A percentile compares a stretch with the other conserved stretches of the same genome.
These are phyloP conservation scores for Trametes versicolor DNA, from an alignment of 1,284 basidiomycete species.

Conservation along the genomic window DNA sequence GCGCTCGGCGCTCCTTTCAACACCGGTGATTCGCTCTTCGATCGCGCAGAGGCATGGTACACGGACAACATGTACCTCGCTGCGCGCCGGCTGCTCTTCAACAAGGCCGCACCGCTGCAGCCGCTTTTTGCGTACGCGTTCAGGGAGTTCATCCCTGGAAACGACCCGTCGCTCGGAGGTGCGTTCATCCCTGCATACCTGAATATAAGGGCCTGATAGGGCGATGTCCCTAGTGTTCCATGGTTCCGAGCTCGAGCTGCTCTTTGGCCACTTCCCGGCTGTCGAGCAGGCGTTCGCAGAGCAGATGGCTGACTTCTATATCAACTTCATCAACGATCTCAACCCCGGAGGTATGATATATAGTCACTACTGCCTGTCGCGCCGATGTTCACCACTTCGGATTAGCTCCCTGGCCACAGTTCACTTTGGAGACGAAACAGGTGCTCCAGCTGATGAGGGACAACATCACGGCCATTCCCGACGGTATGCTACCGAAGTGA, in stretches of 20 bases:
- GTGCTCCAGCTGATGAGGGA: conserved; percentile 59
- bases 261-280: conserved; percentile 58
- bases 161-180: conserved; percentile 53
- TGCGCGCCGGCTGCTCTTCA: conserved; percentile 58
- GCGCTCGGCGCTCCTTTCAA: conserved; percentile 58
- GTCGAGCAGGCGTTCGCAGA: conserved; percentile 57
- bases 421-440: conserved; percentile 44
- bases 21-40: conserved; percentile 67
- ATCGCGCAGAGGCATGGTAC: conserved; percentile 64
- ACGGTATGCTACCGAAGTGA: conserved; percentile 49
- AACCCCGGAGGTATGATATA: conserved; percentile 57
- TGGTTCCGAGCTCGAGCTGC: conserved; percentile 57
- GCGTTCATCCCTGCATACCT: conserved; percentile 11
- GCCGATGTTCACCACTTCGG: background rate
- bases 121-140: conserved; percentile 65
- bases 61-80: conserved; percentile 65
- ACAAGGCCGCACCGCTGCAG: conserved; percentile 56
- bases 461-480: conserved; percentile 60
- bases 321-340: conserved; percentile 63
- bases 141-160: conserved; percentile 62
- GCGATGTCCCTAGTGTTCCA: conserved; percentile 52
- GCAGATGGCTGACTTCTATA: conserved; percentile 58
- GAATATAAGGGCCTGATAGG: background rate
- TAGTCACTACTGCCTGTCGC: background rate
- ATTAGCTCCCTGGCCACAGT: conserved; percentile 56